Evolutionary conservation across 495 filamentous ascomycete species (phyloP), one percentile per base, ranked within the genome.

Genomic region (Ascodesmis nigricans): DNA sequence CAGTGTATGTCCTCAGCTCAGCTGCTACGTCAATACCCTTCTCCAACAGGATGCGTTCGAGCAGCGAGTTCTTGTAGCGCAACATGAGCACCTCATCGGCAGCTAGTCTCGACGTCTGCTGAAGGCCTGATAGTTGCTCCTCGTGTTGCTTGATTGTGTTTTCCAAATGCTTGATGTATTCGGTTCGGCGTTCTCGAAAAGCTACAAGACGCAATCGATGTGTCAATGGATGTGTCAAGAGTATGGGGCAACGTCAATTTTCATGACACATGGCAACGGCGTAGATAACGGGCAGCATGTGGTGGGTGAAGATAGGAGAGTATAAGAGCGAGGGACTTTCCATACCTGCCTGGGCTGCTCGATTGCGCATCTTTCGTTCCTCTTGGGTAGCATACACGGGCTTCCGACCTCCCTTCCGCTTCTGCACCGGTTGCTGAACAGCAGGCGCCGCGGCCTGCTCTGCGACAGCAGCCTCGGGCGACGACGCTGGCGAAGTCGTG

Each of bases 151-250:
- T 90, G 56, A 97, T 95, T 36, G 82, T 92, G 34, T 79, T 78
- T 56, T 97, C 87, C 7, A 97, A 67, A 55, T 97, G 90, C 59
- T 93, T 93, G 61, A 97, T 97, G 54, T 97, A 97, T 60, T 97
- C 87, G 18, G 90, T 95, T 41, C 87, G 73, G 40, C 87, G 73
- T 55, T 97, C 87, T 29, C 87, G 73, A 50, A 97, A 97, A 19
- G 87, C 49, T 52, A 42, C 13, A 7, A 33, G n/a, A n/a, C n/a
- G n/a, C n/a, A 44, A 49, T 50, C 17, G 41, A 50, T 50, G 47
- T 50, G 47, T 50, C 47, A 50, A 49, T 24, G 35, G 24, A 50
- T 49, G 45, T 33, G 38, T 39, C 41, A 49, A 50, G 38, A 20
- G 25, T 20, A 29, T 25, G 23, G 6, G 6, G 11, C 23, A 25